A percentile compares a stretch with the other conserved stretches of the same genome.
Conservation (phyloP, 2,329 filamentous ascomycete genomes). For the Colletotrichum scovillei region DNA sequence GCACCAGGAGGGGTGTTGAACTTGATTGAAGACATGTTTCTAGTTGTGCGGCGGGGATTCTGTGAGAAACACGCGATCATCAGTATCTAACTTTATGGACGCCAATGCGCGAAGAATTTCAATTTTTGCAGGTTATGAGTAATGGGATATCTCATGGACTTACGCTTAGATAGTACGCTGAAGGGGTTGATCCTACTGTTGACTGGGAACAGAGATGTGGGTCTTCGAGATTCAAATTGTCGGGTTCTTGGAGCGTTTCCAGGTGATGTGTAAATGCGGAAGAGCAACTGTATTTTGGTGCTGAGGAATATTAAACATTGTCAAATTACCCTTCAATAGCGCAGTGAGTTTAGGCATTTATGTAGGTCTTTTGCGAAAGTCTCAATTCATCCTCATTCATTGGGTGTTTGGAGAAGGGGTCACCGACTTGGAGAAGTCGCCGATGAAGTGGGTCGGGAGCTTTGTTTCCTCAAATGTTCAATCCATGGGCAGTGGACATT, state of each 20-base stretch:
- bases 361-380: neutral
- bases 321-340: too few relatives aligned
- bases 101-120: neutral
- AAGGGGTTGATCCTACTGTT: too few relatives aligned
- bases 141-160: too few relatives aligned
- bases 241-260: too few relatives aligned
- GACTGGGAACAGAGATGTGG: too few relatives aligned
- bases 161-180: too few relatives aligned
- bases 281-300: too few relatives aligned
- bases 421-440: neutral
- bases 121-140: neutral
- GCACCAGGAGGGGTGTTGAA: constrained; percentile 11
- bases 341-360: neutral
- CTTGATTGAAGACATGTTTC: neutral
- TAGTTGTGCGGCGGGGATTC: neutral
- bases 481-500: too few relatives aligned
- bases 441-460: neutral
- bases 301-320: too few relatives aligned
- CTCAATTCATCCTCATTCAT: neutral
- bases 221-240: too few relatives aligned
- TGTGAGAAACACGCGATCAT: neutral
- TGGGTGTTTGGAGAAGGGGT: neutral
- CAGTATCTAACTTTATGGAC: neutral
- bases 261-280: too few relatives aligned
- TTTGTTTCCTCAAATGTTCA: neutral